Conservation (phyloP, 768 basidiomycete species). For the Leucocoprinus sp. region DNA sequence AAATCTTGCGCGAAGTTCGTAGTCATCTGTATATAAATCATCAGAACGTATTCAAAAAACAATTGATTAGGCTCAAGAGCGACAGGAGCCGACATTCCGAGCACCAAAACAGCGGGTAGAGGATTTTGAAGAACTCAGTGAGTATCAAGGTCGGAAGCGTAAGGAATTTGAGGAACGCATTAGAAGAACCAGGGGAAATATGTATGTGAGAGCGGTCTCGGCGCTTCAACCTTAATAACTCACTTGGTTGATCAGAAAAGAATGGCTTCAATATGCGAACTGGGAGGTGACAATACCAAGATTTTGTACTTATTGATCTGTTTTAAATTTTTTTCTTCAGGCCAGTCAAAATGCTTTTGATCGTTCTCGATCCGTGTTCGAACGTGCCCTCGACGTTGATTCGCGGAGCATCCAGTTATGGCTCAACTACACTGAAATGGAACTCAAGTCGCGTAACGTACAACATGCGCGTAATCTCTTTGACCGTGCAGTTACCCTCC, state of each 20-base stretch:
- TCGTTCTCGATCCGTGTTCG: slow-evolving; percentile 90
- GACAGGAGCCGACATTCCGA: slow-evolving; percentile 86
- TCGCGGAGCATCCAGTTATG: slow-evolving; percentile 84
- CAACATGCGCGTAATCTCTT: slow-evolving; percentile 96
- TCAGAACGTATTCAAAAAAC: not conserved
- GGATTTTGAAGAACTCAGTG: slow-evolving; percentile 84
- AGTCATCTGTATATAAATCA: not conserved
- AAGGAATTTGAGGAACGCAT: slow-evolving; percentile 93
- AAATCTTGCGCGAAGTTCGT: slow-evolving; percentile 85
- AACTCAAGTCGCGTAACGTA: slow-evolving; percentile 95
- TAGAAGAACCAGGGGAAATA: slow-evolving; percentile 69
- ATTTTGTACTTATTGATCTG: not conserved
- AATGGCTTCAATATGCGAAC: slow-evolving; percentile 82
- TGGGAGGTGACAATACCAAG: slow-evolving; percentile 53
- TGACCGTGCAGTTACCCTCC: slow-evolving; percentile 92
- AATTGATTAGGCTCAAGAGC: slow-evolving; percentile 76
- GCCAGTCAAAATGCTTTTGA: slow-evolving; percentile 96
- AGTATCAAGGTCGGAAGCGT: slow-evolving; percentile 87
- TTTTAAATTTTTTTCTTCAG: slow-evolving; percentile 26
- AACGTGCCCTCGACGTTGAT: slow-evolving; percentile 95
- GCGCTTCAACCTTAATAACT: not conserved
- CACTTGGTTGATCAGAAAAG: slow-evolving; percentile 45
- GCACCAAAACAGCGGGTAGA: slow-evolving; percentile 94
- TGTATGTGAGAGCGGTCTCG: slow-evolving; percentile 36
- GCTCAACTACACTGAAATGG: slow-evolving; percentile 95